Base-by-base conservation (phyloP, 208 protist genomes). In the Acanthamoeba lenticulata region DNA sequence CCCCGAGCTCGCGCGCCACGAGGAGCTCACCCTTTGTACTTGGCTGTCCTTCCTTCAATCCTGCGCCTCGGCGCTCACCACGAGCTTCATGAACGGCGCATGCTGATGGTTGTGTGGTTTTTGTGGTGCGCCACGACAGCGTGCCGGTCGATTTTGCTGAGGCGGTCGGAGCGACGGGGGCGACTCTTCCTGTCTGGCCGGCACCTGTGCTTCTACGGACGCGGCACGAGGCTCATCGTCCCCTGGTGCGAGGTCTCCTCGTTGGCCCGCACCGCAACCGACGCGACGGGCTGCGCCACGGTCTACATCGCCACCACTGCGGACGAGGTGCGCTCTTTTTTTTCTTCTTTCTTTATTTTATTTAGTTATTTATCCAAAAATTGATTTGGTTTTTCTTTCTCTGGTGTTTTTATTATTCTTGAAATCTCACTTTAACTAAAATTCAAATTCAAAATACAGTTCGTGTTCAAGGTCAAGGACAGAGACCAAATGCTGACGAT, bases 181-280 rank as follows among this genome's bases (percentile, higher is more conserved):
- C 55, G 88, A 11, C 19, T 93, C 34, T 93, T 93, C 24, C 27
- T 79, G n/a, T 79, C 88, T 13, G 60, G 62, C 6, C 52, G 62
- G 2, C 88, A 93, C 42, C 24, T 79, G 62, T 93, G 88, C 88
- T 93, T 93, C 62, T 55, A 79, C 32, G 47, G 88, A 5, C 24
- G 42, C 5, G 32, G 42, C 27, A 44, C 60, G 57, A 93, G 79
- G 65, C 24, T 93, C 29, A 49, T 79, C 21, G 27, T 93, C 4
- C 88, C 88, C 17, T 93, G 88, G 88, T n/a, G 24, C 2, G 88
- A 93, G 40, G 62, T 93, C 24, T 81, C 44, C 19, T 72, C 65
- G 24, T 34, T 93, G 6, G 52, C 88, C 13, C 88, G 88, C 40
- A 42, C 62, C 9, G 29, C 40, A 11, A 17, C 52, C 27, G 40